These are phyloP conservation scores for Tothia fuscella DNA, from an alignment of 2,329 filamentous ascomycete species.

Conservation along the genomic window DNA sequence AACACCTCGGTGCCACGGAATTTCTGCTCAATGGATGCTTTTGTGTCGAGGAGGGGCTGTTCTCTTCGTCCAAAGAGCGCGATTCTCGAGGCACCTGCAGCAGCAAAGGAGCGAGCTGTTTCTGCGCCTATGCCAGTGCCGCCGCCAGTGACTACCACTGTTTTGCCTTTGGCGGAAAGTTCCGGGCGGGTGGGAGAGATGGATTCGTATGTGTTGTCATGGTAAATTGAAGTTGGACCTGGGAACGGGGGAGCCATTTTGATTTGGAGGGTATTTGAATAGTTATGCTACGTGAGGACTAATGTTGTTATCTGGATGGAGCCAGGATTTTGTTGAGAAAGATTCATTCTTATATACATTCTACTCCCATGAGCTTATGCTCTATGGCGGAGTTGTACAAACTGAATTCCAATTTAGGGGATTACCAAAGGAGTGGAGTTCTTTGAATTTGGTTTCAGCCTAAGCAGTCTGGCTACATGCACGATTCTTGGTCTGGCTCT, in stretches of 20 bases:
- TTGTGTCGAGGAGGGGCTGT: not conserved
- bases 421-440: too few species aligned
- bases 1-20: conserved; percentile 3
- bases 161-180: conserved; percentile 29
- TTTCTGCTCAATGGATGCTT: not conserved
- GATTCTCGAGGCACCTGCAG: conserved; percentile 33
- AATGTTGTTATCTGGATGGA: too few species aligned
- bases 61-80: conserved; percentile 31
- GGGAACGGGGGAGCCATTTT: not conserved
- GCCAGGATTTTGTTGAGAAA: too few species aligned
- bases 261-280: too few species aligned
- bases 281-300: too few species aligned
- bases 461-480: too few species aligned
- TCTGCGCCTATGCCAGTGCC: conserved; percentile 35
- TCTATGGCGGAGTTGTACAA: too few species aligned
- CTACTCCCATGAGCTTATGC: too few species aligned
- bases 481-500: too few species aligned
- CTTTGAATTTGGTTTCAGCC: too few species aligned
- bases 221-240: conserved; percentile 11
- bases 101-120: conserved; percentile 31
- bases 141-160: conserved; percentile 32
- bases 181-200: conserved; percentile 29
- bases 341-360: too few species aligned
- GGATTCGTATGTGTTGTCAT: conserved; percentile 23
- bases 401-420: too few species aligned